phyloP scores from a whole-genome alignment of 176 grass and related monocot genomes.

The Oryza meridionalis region DNA sequence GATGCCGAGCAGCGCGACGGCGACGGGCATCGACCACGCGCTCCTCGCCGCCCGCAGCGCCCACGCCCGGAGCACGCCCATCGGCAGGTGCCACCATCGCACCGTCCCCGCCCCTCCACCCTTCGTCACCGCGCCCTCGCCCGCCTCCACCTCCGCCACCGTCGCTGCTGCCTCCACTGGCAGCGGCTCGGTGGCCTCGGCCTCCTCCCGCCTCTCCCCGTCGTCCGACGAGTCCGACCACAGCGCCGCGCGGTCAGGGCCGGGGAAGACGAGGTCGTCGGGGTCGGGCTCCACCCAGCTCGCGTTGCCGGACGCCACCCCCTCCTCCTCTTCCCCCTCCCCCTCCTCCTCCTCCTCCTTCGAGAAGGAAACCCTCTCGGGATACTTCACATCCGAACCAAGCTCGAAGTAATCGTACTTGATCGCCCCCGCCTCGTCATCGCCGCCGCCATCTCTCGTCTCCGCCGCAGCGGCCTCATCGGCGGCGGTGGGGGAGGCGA shows the following conservation, averaged over 20 bases:
- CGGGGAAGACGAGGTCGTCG: slow-evolving; percentile 56
- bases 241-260: slow-evolving; percentile 49
- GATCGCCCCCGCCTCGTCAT: slow-evolving; percentile 66
- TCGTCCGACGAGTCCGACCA: slow-evolving; percentile 75
- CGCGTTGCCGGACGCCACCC: slow-evolving; percentile 48
- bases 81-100: slow-evolving; percentile 80
- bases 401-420: slow-evolving; percentile 90
- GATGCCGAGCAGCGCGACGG: slow-evolving; percentile 71
- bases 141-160: background rate
- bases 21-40: slow-evolving; percentile 79
- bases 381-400: slow-evolving; percentile 53
- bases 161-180: slow-evolving; percentile 17
- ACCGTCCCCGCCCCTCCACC: slow-evolving; percentile 33
- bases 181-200: slow-evolving; percentile 30
- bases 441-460: background rate
- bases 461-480: background rate
- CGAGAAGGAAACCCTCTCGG: slow-evolving; percentile 39
- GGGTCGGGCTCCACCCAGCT: slow-evolving; percentile 86
- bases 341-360: background rate
- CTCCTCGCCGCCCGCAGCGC: slow-evolving; percentile 58
- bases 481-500: slow-evolving; percentile 38
- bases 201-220: slow-evolving; percentile 53
- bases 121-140: slow-evolving; percentile 23
- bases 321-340: slow-evolving; percentile 19
- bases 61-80: slow-evolving; percentile 70